Percentiles rank a stretch among this genome's conserved stretches.
Conservation (phyloP, 2,329 filamentous ascomycete species). For the Arthroderma sp. region DNA sequence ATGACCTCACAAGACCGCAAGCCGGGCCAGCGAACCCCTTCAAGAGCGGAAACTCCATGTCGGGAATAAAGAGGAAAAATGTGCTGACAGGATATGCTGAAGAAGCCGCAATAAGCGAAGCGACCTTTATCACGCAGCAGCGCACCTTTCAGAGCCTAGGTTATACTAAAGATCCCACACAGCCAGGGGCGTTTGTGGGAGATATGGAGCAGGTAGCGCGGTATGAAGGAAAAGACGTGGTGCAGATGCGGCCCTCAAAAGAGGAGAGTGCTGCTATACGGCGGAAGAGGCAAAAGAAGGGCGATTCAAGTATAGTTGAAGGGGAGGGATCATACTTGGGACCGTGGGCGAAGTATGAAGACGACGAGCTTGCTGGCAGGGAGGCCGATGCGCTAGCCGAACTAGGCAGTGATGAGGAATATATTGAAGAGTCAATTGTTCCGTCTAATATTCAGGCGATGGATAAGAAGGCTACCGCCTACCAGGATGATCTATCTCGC, state of each 20-base stretch:
- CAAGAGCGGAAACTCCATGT: conserved; percentile 43
- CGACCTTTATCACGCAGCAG: conserved; percentile 79
- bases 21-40: conserved; percentile 66
- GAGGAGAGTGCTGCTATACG: conserved; percentile 56
- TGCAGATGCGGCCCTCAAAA: conserved; percentile 50
- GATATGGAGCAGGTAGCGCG: conserved; percentile 34
- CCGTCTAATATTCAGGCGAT: conserved; percentile 39
- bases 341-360: conserved; percentile 79
- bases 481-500: conserved; percentile 44
- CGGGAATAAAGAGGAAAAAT: conserved; percentile 60
- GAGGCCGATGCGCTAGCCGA: conserved; percentile 57
- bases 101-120: conserved; percentile 79
- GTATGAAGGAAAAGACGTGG: conserved; percentile 41
- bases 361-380: conserved; percentile 58
- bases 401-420: conserved; percentile 67
- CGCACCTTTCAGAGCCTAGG: conserved; percentile 61
- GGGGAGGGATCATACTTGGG: conserved; percentile 82
- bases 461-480: conserved; percentile 41
- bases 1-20: conserved; percentile 54
- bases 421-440: conserved; percentile 60
- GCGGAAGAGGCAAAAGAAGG: conserved; percentile 71
- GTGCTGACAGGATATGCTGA: conserved; percentile 74
- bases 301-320: conserved; percentile 70
- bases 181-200: conserved; percentile 37
- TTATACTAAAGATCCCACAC: conserved; percentile 40